These are phyloP conservation scores for Thalassiosira livingstoniorum DNA, from an alignment of 352 stramenopile species.

Conservation along the genomic window DNA sequence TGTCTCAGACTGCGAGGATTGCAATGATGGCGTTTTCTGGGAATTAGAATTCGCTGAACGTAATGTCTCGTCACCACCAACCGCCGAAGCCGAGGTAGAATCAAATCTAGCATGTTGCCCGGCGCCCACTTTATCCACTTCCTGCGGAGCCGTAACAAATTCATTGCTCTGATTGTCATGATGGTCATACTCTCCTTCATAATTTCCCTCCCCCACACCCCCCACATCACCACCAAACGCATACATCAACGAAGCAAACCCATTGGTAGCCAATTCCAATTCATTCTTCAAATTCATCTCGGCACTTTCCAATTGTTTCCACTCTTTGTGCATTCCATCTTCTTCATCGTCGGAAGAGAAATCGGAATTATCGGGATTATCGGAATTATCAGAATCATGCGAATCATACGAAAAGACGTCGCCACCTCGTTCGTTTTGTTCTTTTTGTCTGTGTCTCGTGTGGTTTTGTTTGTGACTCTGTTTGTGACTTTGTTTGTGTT, in stretches of 20 bases:
- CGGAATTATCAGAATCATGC: too few relatives aligned
- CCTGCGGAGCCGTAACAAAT: too few relatives aligned
- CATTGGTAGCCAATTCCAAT: slow-evolving; percentile 47
- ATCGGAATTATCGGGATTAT: too few relatives aligned
- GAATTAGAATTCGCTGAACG: too few relatives aligned
- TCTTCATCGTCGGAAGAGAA: slow-evolving; percentile 22
- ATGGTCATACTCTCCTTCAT: slow-evolving; percentile 5
- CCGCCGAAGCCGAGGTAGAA: too few relatives aligned
- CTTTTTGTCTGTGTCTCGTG: not conserved
- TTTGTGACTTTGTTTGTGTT: slow-evolving; percentile 15
- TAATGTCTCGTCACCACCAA: too few relatives aligned
- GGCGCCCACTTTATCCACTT: too few relatives aligned
- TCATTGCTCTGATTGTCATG: too few relatives aligned
- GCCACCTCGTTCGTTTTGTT: not conserved
- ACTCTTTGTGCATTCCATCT: slow-evolving; percentile 51
- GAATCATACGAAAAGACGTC: too few relatives aligned
- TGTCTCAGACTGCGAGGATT: too few relatives aligned
- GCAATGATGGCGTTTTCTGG: too few relatives aligned
- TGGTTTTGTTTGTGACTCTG: not conserved
- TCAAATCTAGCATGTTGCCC: too few relatives aligned
- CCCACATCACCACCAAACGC: slow-evolving; percentile 16
- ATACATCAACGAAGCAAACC: slow-evolving; percentile 44
- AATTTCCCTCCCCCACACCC: not conserved
- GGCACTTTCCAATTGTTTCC: slow-evolving; percentile 38
- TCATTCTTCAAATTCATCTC: slow-evolving; percentile 58